These are phyloP conservation scores for Fusarium burgessii DNA, from an alignment of 2,329 filamentous ascomycete species.

Conservation along the genomic window DNA sequence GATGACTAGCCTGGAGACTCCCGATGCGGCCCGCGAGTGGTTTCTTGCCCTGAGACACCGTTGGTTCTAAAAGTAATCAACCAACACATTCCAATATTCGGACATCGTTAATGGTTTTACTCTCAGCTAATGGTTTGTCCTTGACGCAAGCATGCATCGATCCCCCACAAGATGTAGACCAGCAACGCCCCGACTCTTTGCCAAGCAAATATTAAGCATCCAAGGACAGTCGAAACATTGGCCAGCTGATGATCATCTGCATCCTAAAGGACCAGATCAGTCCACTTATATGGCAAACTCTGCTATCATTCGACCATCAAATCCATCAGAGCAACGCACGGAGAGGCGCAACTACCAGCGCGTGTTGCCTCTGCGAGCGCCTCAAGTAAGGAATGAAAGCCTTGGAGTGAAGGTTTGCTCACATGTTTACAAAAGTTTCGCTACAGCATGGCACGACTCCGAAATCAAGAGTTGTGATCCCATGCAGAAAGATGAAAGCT, in stretches of 20 bases:
- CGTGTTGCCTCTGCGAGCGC: constrained; percentile 1
- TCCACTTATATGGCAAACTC: background rate
- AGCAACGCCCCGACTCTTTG: background rate
- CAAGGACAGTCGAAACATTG: constrained; percentile 15
- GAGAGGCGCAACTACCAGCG: background rate
- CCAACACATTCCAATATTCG: constrained; percentile 14
- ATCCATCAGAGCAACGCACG: background rate
- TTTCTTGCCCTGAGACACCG: background rate
- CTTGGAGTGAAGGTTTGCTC: background rate
- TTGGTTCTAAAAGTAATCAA: constrained; percentile 17
- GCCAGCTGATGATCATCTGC: background rate
- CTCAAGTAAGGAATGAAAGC: constrained; percentile 5
- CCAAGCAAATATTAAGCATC: constrained; percentile 8
- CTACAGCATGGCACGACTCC: background rate
- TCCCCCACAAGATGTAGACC: background rate
- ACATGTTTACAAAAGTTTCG: background rate
- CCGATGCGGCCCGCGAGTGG: background rate
- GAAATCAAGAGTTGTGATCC: background rate
- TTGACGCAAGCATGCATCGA: background rate
- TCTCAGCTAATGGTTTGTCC: background rate
- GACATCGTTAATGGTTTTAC: constrained; percentile 2
- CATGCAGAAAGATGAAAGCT: background rate
- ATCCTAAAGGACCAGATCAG: background rate
- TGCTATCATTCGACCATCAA: background rate
- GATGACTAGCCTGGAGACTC: background rate